A percentile compares a stretch with the other conserved stretches of the same genome.
These are phyloP conservation scores for Myriosclerotinia curreyana DNA, from an alignment of 2,329 filamentous ascomycete genomes.

Conservation along the genomic window DNA sequence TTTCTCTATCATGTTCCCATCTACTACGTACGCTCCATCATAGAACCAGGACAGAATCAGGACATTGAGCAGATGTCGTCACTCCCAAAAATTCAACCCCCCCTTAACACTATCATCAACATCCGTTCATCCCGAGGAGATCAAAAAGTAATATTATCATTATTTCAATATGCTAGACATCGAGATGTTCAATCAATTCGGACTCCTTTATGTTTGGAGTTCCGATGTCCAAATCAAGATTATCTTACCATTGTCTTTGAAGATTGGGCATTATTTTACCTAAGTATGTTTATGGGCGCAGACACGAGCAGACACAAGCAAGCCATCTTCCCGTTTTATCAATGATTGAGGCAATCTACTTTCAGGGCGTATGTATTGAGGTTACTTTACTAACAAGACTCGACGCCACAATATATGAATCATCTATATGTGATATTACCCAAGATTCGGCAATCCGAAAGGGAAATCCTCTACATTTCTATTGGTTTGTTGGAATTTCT, in stretches of 20 bases:
- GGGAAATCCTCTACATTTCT: neutral
- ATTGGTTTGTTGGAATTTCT: neutral
- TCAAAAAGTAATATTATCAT: neutral
- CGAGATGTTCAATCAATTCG: slow-evolving; percentile 4
- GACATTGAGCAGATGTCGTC: slow-evolving; percentile 8
- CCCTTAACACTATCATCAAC: too few species aligned
- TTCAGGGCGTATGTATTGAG: slow-evolving; percentile 9
- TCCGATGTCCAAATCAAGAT: neutral
- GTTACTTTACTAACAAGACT: slow-evolving; percentile 12
- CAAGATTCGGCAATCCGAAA: neutral
- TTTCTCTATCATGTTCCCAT: neutral
- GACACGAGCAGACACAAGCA: neutral
- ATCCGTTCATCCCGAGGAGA: neutral
- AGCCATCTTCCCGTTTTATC: neutral
- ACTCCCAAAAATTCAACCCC: too few species aligned
- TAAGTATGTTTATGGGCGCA: neutral
- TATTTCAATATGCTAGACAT: slow-evolving; percentile 3
- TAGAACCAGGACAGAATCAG: neutral
- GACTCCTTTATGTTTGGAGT: neutral
- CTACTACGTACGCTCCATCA: neutral
- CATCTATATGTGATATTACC: neutral
- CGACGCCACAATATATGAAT: slow-evolving; percentile 12
- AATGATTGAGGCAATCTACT: neutral
- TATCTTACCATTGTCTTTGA: neutral
- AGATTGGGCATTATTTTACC: neutral